Base-by-base conservation (phyloP, 1,284 basidiomycete species). In the Ceratobasidium sp. region DNA sequence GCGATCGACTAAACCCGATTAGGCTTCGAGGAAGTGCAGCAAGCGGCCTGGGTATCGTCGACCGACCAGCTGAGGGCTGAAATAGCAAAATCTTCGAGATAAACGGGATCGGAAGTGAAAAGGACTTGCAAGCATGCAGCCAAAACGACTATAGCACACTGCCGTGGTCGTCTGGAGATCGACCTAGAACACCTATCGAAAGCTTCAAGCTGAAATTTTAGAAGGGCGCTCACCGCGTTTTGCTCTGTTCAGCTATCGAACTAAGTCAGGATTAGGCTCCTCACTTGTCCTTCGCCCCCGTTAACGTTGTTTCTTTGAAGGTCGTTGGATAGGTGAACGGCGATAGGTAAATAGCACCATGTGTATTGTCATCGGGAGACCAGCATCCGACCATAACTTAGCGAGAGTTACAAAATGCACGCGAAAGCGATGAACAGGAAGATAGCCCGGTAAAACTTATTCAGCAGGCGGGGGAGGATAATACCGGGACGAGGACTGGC, bases 401-500 rank as follows among this genome's bases (percentile, higher is more conserved):
- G 33, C 33, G 33, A 33, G 33, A 33, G 33, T 33, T 33, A 33
- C 33, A 33, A 33, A 33, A 33, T 33, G 33, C 33, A 33, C 33
- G 33, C 33, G 33, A 33, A 33, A 33, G 33, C 33, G 33, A 33
- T 33, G 33, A 33, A 33, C 33, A 33, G 33, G 33, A 33, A 33
- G 33, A 33, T 33, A 33, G 33, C 33, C 33, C 33, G 33, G 33
- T 33, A 33, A 33, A 33, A 33, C 4, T 33, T 33, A 33, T 33
- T 33, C 33, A 33, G 33, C 33, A 20, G 59, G 15, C 40, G 59
- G 59, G 40, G 20, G 12, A 62, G 59, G 26, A 20, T 20, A 20
- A 40, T 38, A 40, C 33, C 59, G 59, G 28, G 59, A 40, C 33
- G 59, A 62, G 28, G 59, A 62, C 59, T 40, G 59, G 33, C 40